These are phyloP conservation scores for Thermothelomyces thermophilus DNA, from an alignment of 2,329 filamentous ascomycete species.

Conservation along the genomic window DNA sequence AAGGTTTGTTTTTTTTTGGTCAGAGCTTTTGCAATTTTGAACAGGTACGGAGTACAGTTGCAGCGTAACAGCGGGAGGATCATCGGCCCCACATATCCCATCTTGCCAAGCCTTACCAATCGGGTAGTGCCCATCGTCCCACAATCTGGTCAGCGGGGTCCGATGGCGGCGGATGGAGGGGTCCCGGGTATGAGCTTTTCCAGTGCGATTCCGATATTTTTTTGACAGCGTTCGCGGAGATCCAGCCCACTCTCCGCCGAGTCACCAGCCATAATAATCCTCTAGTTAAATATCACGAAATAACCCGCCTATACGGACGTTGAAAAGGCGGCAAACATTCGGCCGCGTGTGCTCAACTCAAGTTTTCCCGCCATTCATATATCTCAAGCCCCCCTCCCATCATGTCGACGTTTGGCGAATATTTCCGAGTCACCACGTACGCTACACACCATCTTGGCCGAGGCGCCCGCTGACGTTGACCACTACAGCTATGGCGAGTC, in stretches of 20 bases:
- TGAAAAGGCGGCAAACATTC: background rate
- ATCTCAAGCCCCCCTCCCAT: conserved; percentile 23
- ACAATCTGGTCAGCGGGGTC: conserved; percentile 15
- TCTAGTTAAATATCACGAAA: no score
- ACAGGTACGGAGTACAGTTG: background rate
- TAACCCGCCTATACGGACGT: background rate
- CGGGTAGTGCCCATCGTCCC: background rate
- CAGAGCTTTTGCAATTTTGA: background rate
- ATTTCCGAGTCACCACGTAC: conserved; percentile 78
- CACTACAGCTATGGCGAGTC: conserved; percentile 40
- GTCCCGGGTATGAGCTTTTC: conserved; percentile 17
- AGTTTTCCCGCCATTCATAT: no score
- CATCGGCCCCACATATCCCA: background rate
- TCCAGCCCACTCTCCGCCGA: conserved; percentile 6
- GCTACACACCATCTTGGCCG: conserved; percentile 23
- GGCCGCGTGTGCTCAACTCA: background rate
- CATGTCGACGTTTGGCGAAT: conserved; percentile 84
- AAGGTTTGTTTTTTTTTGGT: background rate
- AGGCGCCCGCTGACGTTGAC: background rate
- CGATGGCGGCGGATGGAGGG: conserved; percentile 24
- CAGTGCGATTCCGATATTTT: background rate
- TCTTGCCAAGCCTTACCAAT: background rate
- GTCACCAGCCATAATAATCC: conserved; percentile 6
- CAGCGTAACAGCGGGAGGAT: background rate
- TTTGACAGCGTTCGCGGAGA: background rate